Percentiles rank a stretch among this genome's conserved stretches.
These are phyloP conservation scores for Mycena chlorophos DNA, from an alignment of 768 basidiomycete genomes.

Conservation along the genomic window DNA sequence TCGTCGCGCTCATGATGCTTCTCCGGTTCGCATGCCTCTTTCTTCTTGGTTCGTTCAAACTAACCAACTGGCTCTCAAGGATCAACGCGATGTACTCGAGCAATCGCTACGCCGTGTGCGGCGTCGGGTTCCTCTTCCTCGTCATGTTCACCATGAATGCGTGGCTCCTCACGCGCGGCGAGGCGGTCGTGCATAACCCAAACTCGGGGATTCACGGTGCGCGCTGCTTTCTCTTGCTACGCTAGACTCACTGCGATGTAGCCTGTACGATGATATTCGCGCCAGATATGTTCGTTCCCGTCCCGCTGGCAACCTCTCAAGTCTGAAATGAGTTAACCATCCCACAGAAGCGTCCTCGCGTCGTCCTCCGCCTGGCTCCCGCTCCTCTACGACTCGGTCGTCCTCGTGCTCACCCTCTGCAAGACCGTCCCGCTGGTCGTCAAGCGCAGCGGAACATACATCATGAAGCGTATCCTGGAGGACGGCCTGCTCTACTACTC, in stretches of 20 bases:
- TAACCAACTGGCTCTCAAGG: conserved; percentile 19
- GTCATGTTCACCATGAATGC: conserved; percentile 49
- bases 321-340: conserved; percentile 24
- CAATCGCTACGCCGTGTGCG: conserved; percentile 31
- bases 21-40: conserved; percentile 38
- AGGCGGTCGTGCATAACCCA: conserved; percentile 45
- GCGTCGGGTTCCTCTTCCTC: conserved; percentile 39
- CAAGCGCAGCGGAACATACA: conserved; percentile 35
- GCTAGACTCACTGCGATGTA: conserved; percentile 15
- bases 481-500: conserved; percentile 50
- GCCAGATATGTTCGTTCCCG: conserved; percentile 34
- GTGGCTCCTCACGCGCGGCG: conserved; percentile 53
- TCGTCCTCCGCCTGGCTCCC: conserved; percentile 55
- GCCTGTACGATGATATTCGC: conserved; percentile 48
- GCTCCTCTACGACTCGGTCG: conserved; percentile 47
- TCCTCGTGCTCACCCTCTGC: conserved; percentile 40
- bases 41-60: background rate
- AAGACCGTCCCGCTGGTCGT: conserved; percentile 39
- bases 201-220: conserved; percentile 38
- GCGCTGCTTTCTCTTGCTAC: background rate
- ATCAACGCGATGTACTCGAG: conserved; percentile 42
- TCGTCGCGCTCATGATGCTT: conserved; percentile 61
- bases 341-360: conserved; percentile 35
- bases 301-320: conserved; percentile 15
- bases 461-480: conserved; percentile 43